phyloP scores from a whole-genome alignment of 371 early-diverging fungal species.

The Mucor indicus region DNA sequence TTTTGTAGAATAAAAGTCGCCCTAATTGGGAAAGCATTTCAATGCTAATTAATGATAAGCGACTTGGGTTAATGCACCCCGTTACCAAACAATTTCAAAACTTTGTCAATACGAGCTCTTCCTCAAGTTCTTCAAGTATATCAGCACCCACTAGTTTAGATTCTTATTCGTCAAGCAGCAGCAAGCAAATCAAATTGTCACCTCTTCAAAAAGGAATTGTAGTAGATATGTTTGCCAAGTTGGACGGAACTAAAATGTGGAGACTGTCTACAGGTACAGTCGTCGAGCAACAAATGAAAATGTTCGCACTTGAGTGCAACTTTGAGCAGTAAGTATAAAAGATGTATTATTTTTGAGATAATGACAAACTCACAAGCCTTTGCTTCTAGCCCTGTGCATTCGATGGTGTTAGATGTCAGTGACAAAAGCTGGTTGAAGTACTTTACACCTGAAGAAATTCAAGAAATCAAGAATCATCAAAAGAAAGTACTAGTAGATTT shows the following conservation, averaged over 20 bases:
- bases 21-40: conserved; percentile 7
- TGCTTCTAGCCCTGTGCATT: conserved; percentile 2
- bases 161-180: neutral
- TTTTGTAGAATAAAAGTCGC: conserved; percentile 3
- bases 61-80: conserved; percentile 6
- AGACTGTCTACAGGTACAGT: conserved; percentile 4
- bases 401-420: neutral
- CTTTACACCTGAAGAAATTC: conserved; percentile 1
- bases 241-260: conserved; percentile 7
- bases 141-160: neutral
- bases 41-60: conserved; percentile 12
- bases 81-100: conserved; percentile 4
- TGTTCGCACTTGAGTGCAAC: neutral
- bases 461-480: neutral
- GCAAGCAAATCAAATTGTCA: conserved; percentile 1
- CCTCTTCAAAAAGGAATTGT: conserved; percentile 3
- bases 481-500: no score
- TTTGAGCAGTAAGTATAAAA: conserved; percentile 16
- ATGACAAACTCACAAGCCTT: no score
- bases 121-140: neutral
- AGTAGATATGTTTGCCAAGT: neutral
- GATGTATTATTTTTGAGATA: no score
- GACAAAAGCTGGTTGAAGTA: neutral
- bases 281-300: conserved; percentile 3
- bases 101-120: conserved; percentile 1